These are phyloP conservation scores for Lanmaoa pseudosensibilis DNA, from an alignment of 768 basidiomycete genomes.

Conservation along the genomic window DNA sequence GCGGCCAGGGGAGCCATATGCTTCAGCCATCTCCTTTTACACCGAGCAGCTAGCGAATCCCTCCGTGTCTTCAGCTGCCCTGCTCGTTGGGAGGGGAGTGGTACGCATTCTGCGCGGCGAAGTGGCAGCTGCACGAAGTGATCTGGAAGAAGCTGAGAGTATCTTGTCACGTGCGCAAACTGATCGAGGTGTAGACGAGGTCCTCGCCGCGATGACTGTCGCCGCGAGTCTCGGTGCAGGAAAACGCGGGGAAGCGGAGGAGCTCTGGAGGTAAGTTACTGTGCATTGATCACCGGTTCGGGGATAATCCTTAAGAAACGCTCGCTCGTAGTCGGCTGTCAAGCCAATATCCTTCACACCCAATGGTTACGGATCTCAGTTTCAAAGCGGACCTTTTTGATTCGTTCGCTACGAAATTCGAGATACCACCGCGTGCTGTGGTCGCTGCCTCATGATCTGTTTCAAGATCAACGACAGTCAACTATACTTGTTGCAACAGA, in stretches of 20 bases:
- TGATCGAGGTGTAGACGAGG: constrained; percentile 52
- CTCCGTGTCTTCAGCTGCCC: constrained; percentile 67
- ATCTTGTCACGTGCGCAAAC: constrained; percentile 45
- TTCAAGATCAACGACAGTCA: not conserved
- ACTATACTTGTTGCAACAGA: not conserved
- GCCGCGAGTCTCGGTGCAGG: constrained; percentile 56
- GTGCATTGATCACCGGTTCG: constrained; percentile 1
- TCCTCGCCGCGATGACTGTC: constrained; percentile 66
- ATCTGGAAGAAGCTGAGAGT: constrained; percentile 64
- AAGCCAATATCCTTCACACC: constrained; percentile 62
- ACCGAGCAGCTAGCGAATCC: constrained; percentile 84
- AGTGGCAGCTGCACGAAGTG: constrained; percentile 72
- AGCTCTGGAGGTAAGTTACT: constrained; percentile 62
- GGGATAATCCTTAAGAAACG: constrained; percentile 1
- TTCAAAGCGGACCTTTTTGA: constrained; percentile 68
- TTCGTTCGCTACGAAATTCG: constrained; percentile 54
- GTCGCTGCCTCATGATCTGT: constrained; percentile 9
- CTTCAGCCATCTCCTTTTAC: constrained; percentile 60
- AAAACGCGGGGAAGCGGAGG: constrained; percentile 64
- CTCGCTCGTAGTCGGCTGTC: constrained; percentile 38
- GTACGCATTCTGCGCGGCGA: constrained; percentile 78
- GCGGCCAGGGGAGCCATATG: constrained; percentile 32
- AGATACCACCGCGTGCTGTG: constrained; percentile 54
- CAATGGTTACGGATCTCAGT: constrained; percentile 62
- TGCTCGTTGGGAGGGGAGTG: constrained; percentile 78